Evolutionary conservation across 345 rosid species (phyloP).

Genomic region (Moricandia arvensis): DNA sequence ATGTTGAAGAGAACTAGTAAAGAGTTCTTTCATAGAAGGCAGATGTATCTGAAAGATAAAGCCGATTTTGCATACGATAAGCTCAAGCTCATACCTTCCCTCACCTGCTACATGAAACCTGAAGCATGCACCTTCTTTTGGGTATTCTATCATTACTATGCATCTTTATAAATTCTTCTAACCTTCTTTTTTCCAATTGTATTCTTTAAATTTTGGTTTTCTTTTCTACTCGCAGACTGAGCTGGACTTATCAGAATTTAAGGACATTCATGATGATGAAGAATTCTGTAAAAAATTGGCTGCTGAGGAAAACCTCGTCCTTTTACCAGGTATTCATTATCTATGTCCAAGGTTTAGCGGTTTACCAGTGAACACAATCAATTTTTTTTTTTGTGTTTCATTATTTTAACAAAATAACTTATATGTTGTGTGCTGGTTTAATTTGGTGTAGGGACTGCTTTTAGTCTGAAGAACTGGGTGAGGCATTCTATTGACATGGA

Average conservation of each 20-base stretch:
- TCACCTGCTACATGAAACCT: constrained; percentile 53
- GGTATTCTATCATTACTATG: constrained; percentile 38
- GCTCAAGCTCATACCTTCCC: constrained; percentile 52
- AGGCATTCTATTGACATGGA: constrained; percentile 34
- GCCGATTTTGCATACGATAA: constrained; percentile 43
- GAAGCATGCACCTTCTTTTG: constrained; percentile 65
- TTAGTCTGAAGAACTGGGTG: constrained; percentile 39
- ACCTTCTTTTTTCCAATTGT: background rate
- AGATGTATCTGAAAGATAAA: constrained; percentile 38
- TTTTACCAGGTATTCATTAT: constrained; percentile 25
- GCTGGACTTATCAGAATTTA: background rate
- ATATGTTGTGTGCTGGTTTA: background rate
- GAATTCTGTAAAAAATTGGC: constrained; percentile 30
- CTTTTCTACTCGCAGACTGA: background rate
- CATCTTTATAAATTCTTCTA: background rate
- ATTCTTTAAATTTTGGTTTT: background rate
- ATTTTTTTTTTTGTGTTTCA: too few species aligned
- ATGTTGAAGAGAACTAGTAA: constrained; percentile 57
- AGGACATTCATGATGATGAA: constrained; percentile 19
- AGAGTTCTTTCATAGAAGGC: constrained; percentile 47
- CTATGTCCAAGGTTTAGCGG: too few species aligned
- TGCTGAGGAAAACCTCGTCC: constrained; percentile 24
- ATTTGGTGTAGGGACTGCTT: constrained; percentile 50
- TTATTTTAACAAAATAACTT: too few species aligned
- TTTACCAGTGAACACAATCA: too few species aligned